Evolutionary conservation across 345 rosid genomes (phyloP).

Genomic region (Moricandia moricandioides): DNA sequence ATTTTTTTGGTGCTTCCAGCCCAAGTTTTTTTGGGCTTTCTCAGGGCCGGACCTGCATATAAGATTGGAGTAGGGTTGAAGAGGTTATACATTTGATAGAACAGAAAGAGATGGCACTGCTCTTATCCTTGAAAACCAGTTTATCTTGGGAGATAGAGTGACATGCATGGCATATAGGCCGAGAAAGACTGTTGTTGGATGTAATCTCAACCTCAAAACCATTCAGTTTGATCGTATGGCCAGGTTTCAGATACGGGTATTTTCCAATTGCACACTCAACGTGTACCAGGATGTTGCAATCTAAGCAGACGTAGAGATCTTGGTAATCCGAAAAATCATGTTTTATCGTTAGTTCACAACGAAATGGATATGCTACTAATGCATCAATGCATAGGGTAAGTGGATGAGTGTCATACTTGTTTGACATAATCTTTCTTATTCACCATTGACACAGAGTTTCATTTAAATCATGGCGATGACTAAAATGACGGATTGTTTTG

Average conservation of each 20-base stretch:
- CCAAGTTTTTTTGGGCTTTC: too few relatives aligned
- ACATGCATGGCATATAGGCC: neutral
- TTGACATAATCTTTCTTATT: slow-evolving; percentile 2
- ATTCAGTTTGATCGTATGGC: neutral
- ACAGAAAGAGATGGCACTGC: neutral
- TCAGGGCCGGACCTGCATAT: too few relatives aligned
- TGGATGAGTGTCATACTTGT: neutral
- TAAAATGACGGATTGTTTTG: neutral
- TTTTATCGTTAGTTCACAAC: neutral
- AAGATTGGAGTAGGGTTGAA: too few relatives aligned
- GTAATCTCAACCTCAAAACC: neutral
- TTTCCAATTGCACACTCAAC: neutral
- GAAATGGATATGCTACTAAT: too few relatives aligned
- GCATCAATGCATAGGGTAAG: too few relatives aligned
- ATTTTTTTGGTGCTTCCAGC: too few relatives aligned
- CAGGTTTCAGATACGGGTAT: neutral
- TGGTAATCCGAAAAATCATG: neutral
- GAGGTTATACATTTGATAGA: neutral
- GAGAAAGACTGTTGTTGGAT: neutral
- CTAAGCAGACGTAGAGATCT: neutral
- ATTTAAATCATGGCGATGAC: slow-evolving; percentile 5
- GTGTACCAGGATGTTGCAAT: neutral
- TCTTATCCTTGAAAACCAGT: neutral
- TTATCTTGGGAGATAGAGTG: neutral
- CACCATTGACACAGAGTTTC: neutral